Percentiles rank a stretch among this genome's conserved stretches.
phyloP scores from a whole-genome alignment of 2,329 filamentous ascomycete genomes.

The Aspergillus fumigatus region DNA sequence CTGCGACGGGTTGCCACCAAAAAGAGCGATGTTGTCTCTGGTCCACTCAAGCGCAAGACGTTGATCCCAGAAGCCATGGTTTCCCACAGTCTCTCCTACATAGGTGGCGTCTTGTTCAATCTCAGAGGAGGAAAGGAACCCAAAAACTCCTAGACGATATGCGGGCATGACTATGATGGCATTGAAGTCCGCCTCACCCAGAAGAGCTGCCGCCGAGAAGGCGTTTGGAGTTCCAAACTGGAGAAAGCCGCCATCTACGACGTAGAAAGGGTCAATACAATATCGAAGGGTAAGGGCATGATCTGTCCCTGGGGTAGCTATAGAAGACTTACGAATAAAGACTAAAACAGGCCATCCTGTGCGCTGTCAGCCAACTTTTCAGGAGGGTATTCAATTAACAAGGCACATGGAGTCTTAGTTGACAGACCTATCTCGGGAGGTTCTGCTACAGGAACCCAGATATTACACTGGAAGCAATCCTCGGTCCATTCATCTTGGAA shows the following conservation, averaged over 20 bases:
- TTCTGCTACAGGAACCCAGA: constrained; percentile 51
- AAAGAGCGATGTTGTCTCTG: constrained; percentile 47
- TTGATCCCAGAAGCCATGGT: constrained; percentile 57
- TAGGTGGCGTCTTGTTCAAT: constrained; percentile 40
- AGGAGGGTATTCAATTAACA: background rate
- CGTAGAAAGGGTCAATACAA: background rate
- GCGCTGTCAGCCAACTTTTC: background rate
- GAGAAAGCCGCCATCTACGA: constrained; percentile 52
- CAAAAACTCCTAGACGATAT: constrained; percentile 54
- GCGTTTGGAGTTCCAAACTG: constrained; percentile 53
- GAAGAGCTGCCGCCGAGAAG: constrained; percentile 41
- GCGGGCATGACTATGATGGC: constrained; percentile 53
- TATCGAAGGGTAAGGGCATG: background rate
- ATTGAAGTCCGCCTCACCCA: constrained; percentile 47
- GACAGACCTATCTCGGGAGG: constrained; percentile 32
- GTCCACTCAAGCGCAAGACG: constrained; percentile 54
- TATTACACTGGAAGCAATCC: constrained; percentile 54
- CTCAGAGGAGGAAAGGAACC: constrained; percentile 51
- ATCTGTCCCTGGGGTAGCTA: background rate
- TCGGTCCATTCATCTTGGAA: constrained; percentile 41
- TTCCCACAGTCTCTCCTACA: constrained; percentile 39
- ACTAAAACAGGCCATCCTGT: constrained; percentile 55
- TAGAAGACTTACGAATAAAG: constrained; percentile 47
- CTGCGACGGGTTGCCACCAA: constrained; percentile 47
- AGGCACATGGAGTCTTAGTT: background rate